Percentiles rank a stretch among this genome's conserved stretches.
Conservation (phyloP, 176 grass and related monocot species). For the Urochloa ruziziensis region DNA sequence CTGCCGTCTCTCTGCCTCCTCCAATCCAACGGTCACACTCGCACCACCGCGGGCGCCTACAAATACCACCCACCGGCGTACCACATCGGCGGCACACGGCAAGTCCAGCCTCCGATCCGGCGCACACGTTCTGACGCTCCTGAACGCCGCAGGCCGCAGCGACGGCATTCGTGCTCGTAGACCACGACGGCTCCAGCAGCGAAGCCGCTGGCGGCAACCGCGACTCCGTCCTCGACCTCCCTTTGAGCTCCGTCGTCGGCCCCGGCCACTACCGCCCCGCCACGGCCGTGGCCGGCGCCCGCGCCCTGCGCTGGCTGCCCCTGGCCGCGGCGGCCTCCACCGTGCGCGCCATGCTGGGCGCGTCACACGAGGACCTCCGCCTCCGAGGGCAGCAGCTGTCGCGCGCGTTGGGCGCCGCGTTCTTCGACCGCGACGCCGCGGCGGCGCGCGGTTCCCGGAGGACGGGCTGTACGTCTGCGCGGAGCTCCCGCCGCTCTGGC, state of each 20-base stretch:
- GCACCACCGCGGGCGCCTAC: not conserved
- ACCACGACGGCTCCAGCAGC: not conserved
- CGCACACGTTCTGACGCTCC: not conserved
- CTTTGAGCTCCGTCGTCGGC: not conserved
- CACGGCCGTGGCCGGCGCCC: not conserved
- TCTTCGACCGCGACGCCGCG: not conserved
- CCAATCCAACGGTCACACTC: not conserved
- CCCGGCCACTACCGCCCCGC: not conserved
- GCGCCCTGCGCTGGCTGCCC: not conserved
- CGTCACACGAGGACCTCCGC: conserved; percentile 15
- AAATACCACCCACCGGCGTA: not conserved
- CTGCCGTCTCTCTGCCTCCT: no score
- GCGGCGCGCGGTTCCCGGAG: conserved; percentile 8
- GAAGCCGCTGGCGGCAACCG: not conserved
- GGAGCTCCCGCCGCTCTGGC: conserved; percentile 4
- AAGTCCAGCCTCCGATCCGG: no score
- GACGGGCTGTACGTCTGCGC: not conserved
- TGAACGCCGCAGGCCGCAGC: no score
- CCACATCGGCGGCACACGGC: no score
- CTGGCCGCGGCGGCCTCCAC: not conserved
- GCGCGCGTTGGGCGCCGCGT: not conserved
- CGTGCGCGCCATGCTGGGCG: not conserved
- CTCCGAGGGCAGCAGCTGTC: not conserved
- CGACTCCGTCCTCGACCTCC: not conserved
- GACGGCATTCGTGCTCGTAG: not conserved